A percentile compares a stretch with the other conserved stretches of the same genome.
Evolutionary conservation across 495 filamentous ascomycete genomes (phyloP).

Genomic region (Apiosordaria backusii): DNA sequence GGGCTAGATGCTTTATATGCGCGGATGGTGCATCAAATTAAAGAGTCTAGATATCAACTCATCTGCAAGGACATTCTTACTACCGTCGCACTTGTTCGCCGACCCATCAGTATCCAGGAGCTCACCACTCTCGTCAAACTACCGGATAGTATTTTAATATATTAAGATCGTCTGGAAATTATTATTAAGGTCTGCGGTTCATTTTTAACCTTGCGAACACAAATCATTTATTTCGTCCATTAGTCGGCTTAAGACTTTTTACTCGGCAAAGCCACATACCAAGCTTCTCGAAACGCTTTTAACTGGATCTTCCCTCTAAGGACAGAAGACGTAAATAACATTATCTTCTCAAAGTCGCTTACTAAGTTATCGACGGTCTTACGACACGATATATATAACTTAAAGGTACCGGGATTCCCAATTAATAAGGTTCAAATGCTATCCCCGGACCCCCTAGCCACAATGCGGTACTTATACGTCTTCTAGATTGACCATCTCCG

Average conservation of each 20-base stretch:
- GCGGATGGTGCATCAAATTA: not conserved
- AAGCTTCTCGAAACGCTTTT: conserved; percentile 31
- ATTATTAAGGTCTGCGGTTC: no score
- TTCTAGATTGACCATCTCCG: conserved; percentile 40
- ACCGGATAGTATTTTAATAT: no score
- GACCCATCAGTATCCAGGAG: conserved; percentile 24
- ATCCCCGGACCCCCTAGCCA: conserved; percentile 30
- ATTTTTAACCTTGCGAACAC: no score
- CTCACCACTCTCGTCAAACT: not conserved
- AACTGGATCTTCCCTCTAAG: not conserved
- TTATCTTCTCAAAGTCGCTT: conserved; percentile 31
- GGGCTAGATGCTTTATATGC: conserved; percentile 23
- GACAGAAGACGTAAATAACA: not conserved
- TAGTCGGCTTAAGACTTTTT: conserved; percentile 7
- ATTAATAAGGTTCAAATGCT: conserved; percentile 20
- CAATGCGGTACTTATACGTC: conserved; percentile 35
- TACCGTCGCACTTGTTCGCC: conserved; percentile 9
- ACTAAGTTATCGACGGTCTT: conserved; percentile 17
- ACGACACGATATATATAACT: conserved; percentile 20
- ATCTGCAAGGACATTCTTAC: conserved; percentile 24
- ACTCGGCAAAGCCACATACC: conserved; percentile 29
- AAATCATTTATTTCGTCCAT: no score
- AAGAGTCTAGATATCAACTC: not conserved
- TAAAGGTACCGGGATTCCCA: conserved; percentile 12
- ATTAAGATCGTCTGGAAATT: no score